Evolutionary conservation across 768 basidiomycete species (phyloP).

Genomic region (Lentinula lateritia): DNA sequence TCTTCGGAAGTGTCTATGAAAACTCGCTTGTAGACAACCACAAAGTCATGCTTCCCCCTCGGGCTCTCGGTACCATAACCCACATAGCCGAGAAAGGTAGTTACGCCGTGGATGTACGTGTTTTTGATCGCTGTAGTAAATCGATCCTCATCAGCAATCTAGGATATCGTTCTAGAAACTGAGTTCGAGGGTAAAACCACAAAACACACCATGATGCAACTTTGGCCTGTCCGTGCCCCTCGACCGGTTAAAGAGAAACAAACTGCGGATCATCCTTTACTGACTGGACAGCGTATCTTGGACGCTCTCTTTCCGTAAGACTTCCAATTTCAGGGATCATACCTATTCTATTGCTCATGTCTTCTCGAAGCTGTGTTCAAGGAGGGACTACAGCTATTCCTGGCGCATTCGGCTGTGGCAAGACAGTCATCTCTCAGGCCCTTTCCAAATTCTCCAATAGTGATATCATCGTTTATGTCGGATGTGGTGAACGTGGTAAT

Average conservation of each 20-base stretch:
- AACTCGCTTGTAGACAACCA: slow-evolving; percentile 96
- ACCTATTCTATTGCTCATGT: neutral
- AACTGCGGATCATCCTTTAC: slow-evolving; percentile 84
- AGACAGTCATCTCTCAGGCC: slow-evolving; percentile 98
- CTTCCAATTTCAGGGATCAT: neutral
- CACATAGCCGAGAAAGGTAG: slow-evolving; percentile 91
- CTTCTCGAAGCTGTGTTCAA: slow-evolving; percentile 71
- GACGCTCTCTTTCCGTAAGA: slow-evolving; percentile 94
- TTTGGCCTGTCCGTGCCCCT: slow-evolving; percentile 98
- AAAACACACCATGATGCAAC: slow-evolving; percentile 93
- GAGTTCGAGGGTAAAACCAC: slow-evolving; percentile 95
- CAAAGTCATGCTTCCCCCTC: slow-evolving; percentile 94
- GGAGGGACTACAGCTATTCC: slow-evolving; percentile 97
- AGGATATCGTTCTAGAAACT: slow-evolving; percentile 96
- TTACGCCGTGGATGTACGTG: slow-evolving; percentile 81
- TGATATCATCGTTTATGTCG: slow-evolving; percentile 98
- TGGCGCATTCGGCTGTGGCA: slow-evolving; percentile 97
- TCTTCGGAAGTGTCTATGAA: slow-evolving; percentile 93
- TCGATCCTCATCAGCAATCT: neutral
- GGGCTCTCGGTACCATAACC: slow-evolving; percentile 92
- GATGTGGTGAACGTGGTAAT: slow-evolving; percentile 98
- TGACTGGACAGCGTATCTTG: slow-evolving; percentile 95
- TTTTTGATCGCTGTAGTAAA: neutral
- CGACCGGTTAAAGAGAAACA: slow-evolving; percentile 94
- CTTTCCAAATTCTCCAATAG: slow-evolving; percentile 99